Conservation (phyloP, 1,284 basidiomycete genomes). For the Porogramme epimiltina region DNA sequence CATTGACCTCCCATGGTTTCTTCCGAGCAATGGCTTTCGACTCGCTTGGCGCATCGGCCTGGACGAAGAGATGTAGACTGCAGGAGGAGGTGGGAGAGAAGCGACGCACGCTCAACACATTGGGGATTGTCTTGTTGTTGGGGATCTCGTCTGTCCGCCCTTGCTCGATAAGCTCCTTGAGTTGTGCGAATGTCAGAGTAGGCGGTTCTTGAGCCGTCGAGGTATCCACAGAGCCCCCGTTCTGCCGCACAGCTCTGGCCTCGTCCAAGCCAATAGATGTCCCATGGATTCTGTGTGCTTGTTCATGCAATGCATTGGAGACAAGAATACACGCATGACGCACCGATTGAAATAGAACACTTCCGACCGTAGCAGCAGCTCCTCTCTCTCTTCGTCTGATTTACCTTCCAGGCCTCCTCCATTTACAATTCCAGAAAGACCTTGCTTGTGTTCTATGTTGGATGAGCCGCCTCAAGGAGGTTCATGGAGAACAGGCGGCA, state of each 20-base stretch:
- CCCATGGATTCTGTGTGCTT: constrained; percentile 23
- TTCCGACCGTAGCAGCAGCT: constrained; percentile 52
- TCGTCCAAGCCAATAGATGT: constrained; percentile 28
- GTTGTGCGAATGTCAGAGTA: constrained; percentile 62
- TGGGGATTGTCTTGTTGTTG: constrained; percentile 71
- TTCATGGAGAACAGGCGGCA: constrained; percentile 29
- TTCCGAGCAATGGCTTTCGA: constrained; percentile 48
- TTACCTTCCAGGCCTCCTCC: constrained; percentile 41
- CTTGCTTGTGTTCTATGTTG: constrained; percentile 49
- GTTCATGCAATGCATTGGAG: neutral
- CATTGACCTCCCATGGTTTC: constrained; percentile 62
- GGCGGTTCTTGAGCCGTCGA: constrained; percentile 32
- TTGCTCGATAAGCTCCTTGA: constrained; percentile 69
- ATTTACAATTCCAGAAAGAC: constrained; percentile 56
- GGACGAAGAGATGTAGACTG: neutral
- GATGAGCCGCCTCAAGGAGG: neutral
- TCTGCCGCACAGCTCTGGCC: constrained; percentile 7
- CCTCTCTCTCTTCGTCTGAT: constrained; percentile 44
- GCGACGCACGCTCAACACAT: constrained; percentile 59
- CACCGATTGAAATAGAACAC: constrained; percentile 78
- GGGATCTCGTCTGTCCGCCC: constrained; percentile 73
- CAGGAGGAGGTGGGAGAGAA: neutral
- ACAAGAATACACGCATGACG: constrained; percentile 17
- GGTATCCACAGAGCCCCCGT: too few relatives aligned
- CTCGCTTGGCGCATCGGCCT: constrained; percentile 56